Conservation (phyloP, 2,329 filamentous ascomycete genomes). For the Tolypocladium nubicola region DNA sequence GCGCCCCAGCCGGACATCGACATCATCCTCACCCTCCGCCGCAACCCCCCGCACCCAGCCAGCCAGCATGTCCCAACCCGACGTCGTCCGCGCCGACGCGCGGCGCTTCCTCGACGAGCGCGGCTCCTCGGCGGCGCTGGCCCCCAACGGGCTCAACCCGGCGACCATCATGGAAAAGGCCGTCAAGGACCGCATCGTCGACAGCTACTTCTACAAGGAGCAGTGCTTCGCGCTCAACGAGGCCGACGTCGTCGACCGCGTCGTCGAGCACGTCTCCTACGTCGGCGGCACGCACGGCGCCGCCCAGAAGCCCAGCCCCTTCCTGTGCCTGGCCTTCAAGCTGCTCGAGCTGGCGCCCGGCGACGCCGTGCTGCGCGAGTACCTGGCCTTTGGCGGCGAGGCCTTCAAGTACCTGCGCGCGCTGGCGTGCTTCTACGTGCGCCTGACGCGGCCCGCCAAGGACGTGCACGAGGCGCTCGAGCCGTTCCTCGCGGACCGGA, state of each 20-base stretch:
- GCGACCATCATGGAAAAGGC: constrained; percentile 94
- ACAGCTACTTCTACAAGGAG: constrained; percentile 97
- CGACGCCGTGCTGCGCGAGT: constrained; percentile 69
- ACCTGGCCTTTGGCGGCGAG: constrained; percentile 65
- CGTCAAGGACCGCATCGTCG: constrained; percentile 88
- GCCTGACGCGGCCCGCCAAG: constrained; percentile 71
- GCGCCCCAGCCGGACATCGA: constrained; percentile 1
- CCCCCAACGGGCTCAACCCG: constrained; percentile 82
- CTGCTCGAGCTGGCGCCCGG: constrained; percentile 78
- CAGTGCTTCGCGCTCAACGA: constrained; percentile 94
- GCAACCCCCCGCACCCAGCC: constrained; percentile 1
- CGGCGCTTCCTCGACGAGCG: constrained; percentile 80
- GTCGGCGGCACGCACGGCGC: constrained; percentile 83
- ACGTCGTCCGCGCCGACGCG: constrained; percentile 68
- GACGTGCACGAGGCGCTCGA: constrained; percentile 75
- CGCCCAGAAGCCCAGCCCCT: constrained; percentile 79
- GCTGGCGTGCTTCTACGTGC: constrained; percentile 85
- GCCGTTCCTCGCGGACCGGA: constrained; percentile 67
- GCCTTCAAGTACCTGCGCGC: constrained; percentile 81
- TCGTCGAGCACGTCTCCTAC: constrained; percentile 69
- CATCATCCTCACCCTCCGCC: background rate
- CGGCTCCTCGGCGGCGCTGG: constrained; percentile 63
- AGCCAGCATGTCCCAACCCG: constrained; percentile 22
- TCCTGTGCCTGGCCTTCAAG: constrained; percentile 91
- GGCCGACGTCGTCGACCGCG: constrained; percentile 74